Percentiles rank a stretch among this genome's conserved stretches.
Conservation (phyloP, 2,329 filamentous ascomycete genomes). For the Fusarium acutatum region DNA sequence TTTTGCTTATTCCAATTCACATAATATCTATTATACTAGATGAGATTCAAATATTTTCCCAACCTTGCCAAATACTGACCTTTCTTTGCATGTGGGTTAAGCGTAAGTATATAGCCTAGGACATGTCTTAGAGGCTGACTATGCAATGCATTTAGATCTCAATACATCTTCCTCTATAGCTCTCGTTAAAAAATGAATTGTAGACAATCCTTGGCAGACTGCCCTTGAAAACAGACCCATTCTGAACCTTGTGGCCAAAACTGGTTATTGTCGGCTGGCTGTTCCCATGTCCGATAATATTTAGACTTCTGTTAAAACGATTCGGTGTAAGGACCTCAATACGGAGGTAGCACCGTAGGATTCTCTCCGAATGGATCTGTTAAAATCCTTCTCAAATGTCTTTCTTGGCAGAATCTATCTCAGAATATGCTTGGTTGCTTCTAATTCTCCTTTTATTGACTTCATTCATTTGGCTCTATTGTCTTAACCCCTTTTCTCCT, state of each 20-base stretch:
- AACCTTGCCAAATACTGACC: no score
- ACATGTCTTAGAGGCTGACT: not conserved
- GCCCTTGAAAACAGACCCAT: no score
- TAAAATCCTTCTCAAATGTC: not conserved
- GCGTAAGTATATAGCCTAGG: not conserved
- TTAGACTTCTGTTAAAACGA: no score
- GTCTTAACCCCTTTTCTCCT: no score
- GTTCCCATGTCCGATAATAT: not conserved
- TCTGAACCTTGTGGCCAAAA: not conserved
- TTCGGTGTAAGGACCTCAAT: not conserved
- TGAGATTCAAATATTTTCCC: no score
- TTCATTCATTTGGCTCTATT: not conserved
- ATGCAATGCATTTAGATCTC: not conserved
- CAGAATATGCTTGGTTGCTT: not conserved
- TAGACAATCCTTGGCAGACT: not conserved
- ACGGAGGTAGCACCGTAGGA: not conserved
- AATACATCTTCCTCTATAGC: no score
- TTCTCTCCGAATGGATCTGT: not conserved
- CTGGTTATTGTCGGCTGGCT: not conserved
- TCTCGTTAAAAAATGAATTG: not conserved
- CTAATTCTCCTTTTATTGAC: not conserved
- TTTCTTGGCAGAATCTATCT: not conserved
- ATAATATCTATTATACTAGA: not conserved
- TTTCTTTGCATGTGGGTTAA: not conserved
- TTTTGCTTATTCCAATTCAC: not conserved